A percentile compares a stretch with the other conserved stretches of the same genome.
These are phyloP conservation scores for Lichtheimia ornata DNA, from an alignment of 371 early-diverging fungal species.

Conservation along the genomic window DNA sequence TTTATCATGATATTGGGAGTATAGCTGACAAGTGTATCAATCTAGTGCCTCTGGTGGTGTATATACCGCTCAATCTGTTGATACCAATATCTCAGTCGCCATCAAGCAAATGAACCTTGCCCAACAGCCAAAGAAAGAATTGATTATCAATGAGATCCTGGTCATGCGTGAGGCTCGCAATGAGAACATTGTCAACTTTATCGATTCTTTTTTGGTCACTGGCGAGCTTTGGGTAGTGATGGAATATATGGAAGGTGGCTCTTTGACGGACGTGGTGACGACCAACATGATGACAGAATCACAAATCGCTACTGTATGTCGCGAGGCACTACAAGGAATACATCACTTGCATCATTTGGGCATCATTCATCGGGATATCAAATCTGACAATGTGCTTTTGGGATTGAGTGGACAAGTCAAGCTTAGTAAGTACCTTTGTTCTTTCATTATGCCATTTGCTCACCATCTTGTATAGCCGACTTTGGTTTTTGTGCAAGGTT, in stretches of 20 bases:
- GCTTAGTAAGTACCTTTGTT: slow-evolving; percentile 62
- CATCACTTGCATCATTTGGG: slow-evolving; percentile 91
- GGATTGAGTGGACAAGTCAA: slow-evolving; percentile 88
- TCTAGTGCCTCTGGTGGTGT: slow-evolving; percentile 92
- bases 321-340: slow-evolving; percentile 88
- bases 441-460: not conserved
- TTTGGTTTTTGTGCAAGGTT: slow-evolving; percentile 96
- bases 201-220: slow-evolving; percentile 87
- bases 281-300: slow-evolving; percentile 93
- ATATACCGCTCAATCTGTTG: slow-evolving; percentile 79
- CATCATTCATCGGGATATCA: slow-evolving; percentile 97
- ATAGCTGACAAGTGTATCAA: not conserved
- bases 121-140: slow-evolving; percentile 94
- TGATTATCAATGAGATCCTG: slow-evolving; percentile 95
- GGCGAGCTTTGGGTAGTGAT: slow-evolving; percentile 95
- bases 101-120: slow-evolving; percentile 96
- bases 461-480: slow-evolving; percentile 60
- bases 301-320: slow-evolving; percentile 93
- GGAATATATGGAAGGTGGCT: slow-evolving; percentile 98
- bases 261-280: slow-evolving; percentile 91
- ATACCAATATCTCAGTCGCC: slow-evolving; percentile 78
- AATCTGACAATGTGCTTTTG: slow-evolving; percentile 94
- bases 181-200: slow-evolving; percentile 95
- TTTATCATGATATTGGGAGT: not conserved
- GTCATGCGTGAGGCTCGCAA: slow-evolving; percentile 91